Base-by-base conservation (phyloP, 345 rosid genomes). In the Lepidium aucheri region DNA sequence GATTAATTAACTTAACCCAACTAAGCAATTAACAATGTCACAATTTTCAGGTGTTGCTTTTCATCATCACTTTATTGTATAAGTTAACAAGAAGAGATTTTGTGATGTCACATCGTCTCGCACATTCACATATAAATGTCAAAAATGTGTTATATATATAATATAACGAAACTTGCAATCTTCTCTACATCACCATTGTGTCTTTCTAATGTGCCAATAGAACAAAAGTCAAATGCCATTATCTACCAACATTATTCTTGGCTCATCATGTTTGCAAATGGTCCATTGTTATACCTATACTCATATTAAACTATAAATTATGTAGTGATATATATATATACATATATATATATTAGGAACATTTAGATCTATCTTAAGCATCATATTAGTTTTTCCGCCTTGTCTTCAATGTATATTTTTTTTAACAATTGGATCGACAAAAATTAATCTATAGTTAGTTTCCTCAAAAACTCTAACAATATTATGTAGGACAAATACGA, bases 161-260 rank as follows among this genome's bases (percentile, higher is more conserved):
- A 57, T 1, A 20, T 53, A 60, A 60, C 42, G 42, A 60, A 63
- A 73, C 67, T 55, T 66, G 8, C 50, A 51, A 41, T 59, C 43
- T 65, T 59, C 55, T 51, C 66, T 54, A 58, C 67, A 65, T 66
- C 55, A 65, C 61, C 77, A 59, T 35, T 59, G 67, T 43, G 51
- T 73, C 77, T 73, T 73, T 73, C 60, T n/a, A 44, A 36, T 66
- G 77, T 73, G 68, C 77, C 77, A 73, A 67, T 73, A 44, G 56
- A n/a, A 59, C 36, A 42, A 43, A 53, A 73, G 72, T 73, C 77
- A 73, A 66, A 66, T 73, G 50, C 67, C 62, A 73, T 73, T 58
- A 73, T 45, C 72, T 62, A 66, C 67, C 76, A 59, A 35, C 60
- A 50, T 14, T 56, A 72, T 72, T 72, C 60, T 65, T 65, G 71